Base-by-base conservation (phyloP, 2,329 filamentous ascomycete species). In the Arthrobotrys sinensis region DNA sequence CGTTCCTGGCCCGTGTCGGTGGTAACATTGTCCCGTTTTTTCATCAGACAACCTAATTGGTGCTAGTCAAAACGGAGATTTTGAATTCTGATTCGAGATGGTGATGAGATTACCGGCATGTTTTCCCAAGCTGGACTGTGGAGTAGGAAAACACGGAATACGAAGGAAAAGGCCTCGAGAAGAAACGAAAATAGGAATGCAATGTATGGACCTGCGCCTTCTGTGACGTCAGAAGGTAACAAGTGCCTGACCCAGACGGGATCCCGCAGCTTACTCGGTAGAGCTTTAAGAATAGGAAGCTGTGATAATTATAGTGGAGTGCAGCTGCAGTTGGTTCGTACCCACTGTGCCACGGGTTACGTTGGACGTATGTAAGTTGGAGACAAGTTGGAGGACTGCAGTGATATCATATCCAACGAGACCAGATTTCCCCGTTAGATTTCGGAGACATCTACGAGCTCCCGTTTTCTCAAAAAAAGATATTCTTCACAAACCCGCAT, bases 1-100 rank as follows among this genome's bases (percentile, higher is more conserved):
- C 60, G 69, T 73, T 65, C 69, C 69, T 73, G 62, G 45, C 69
- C 69, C 69, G 69, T 60, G 55, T 66, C 69, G 69, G 69, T 40
- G 50, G 69, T 55, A 55, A 36, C 57, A 66, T 66, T 73, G 60
- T 40, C 62, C 69, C 69, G 60, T 65, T 38, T 66, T 21, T 24
- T 65, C 48, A 60, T 73, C 10, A 66, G 50, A 53, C 55, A 66
- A 52, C 69, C 69, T 73, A 60, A 73, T 73, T 40, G 36, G 60
- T 36, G 60, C 69, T 73, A 73, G 69, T 19, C 34, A n/a, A 24
- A 19, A 38, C 38, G 55, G 40, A 52, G 46, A 32, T 16, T 28
- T 57, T 38, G 34, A 19, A 53, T 36, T n/a, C 28, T 52, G 64
- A 32, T 50, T 50, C 50, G 57, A 48, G 63, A 72, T 72, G 55